Conservation (phyloP, 129 eudicot species). For the Calendula officinalis region DNA sequence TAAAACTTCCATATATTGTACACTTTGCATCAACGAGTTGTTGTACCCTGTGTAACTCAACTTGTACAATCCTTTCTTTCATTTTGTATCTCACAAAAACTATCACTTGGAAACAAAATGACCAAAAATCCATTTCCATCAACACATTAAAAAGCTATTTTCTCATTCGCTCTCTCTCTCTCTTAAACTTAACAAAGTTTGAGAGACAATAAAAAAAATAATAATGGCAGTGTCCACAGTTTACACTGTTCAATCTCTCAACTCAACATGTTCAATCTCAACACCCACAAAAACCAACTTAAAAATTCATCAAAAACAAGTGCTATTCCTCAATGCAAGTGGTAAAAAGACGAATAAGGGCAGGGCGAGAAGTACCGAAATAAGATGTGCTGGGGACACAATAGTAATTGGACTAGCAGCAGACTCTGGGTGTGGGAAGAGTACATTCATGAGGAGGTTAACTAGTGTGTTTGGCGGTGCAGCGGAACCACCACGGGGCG, state of each 20-base stretch:
- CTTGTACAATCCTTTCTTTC: constrained; percentile 27
- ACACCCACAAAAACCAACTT: constrained; percentile 63
- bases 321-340: constrained; percentile 39
- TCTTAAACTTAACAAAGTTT: neutral
- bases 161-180: constrained; percentile 14
- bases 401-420: constrained; percentile 94
- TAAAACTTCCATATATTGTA: constrained; percentile 18
- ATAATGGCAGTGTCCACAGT: constrained; percentile 79
- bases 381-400: constrained; percentile 66
- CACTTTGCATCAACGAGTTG: constrained; percentile 1
- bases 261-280: constrained; percentile 72
- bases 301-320: constrained; percentile 67
- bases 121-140: constrained; percentile 29
- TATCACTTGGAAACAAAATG: constrained; percentile 24
- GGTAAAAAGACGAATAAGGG: constrained; percentile 28
- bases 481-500: constrained; percentile 94
- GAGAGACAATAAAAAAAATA: constrained; percentile 1
- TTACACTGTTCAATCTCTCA: constrained; percentile 67
- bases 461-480: constrained; percentile 99
- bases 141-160: constrained; percentile 33
- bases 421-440: constrained; percentile 96
- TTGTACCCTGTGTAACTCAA: constrained; percentile 21
- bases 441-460: constrained; percentile 93
- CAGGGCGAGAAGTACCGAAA: constrained; percentile 30
- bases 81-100: constrained; percentile 42